phyloP scores from a whole-genome alignment of 1,284 basidiomycete genomes.

The Malassezia nana region DNA sequence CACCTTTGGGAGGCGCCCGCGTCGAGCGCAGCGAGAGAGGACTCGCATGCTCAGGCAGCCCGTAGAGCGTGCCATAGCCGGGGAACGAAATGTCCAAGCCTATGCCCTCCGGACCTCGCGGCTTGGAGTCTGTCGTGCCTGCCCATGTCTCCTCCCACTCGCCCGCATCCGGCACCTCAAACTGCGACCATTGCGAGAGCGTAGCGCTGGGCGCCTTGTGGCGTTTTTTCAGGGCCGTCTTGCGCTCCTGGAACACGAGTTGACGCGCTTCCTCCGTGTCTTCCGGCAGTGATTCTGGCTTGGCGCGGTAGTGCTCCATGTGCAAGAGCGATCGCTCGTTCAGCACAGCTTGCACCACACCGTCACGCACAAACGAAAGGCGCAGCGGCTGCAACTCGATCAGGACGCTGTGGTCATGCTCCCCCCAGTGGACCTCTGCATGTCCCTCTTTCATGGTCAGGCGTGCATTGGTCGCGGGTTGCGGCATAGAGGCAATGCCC shows the following conservation, averaged over 20 bases:
- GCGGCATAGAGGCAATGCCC: constrained; percentile 34
- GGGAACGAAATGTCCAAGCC: constrained; percentile 90
- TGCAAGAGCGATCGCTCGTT: constrained; percentile 85
- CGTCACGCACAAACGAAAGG: constrained; percentile 56
- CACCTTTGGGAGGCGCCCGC: constrained; percentile 21
- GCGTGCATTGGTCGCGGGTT: constrained; percentile 18
- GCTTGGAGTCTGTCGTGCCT: constrained; percentile 81
- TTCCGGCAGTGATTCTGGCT: constrained; percentile 33
- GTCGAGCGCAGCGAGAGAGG: constrained; percentile 65
- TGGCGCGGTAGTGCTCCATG: constrained; percentile 78
- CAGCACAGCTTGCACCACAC: constrained; percentile 68
- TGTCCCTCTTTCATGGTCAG: constrained; percentile 6
- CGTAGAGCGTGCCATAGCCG: constrained; percentile 75
- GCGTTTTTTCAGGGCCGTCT: background rate
- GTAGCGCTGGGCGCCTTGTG: background rate
- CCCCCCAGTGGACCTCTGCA: constrained; percentile 20
- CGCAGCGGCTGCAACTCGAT: constrained; percentile 34
- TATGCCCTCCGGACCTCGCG: constrained; percentile 93
- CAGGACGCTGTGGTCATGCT: constrained; percentile 12
- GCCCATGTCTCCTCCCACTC: constrained; percentile 78
- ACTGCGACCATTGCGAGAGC: constrained; percentile 35
- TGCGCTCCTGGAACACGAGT: constrained; percentile 26
- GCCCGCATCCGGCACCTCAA: constrained; percentile 57
- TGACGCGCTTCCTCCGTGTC: constrained; percentile 16
- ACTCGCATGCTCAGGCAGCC: constrained; percentile 93